These are phyloP conservation scores for Geotrichum bryndzae DNA, from an alignment of 1,139 yeast species.

Conservation along the genomic window DNA sequence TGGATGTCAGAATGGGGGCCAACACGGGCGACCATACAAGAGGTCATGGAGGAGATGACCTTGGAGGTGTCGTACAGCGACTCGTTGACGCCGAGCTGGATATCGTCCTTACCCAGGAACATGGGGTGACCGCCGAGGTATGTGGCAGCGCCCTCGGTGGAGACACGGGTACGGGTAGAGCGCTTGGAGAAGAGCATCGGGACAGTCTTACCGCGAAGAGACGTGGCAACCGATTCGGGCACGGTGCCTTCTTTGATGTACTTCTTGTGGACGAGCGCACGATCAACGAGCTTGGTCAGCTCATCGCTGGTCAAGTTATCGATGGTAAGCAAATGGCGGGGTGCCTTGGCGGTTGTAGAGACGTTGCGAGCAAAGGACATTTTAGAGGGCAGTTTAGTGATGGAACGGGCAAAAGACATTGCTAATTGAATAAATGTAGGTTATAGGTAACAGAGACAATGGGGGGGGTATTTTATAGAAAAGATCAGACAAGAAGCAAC, in stretches of 20 bases:
- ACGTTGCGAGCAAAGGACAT: background rate
- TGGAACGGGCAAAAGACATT: conserved; percentile 3
- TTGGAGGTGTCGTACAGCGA: conserved; percentile 79
- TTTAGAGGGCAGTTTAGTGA: conserved; percentile 1
- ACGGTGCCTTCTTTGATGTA: conserved; percentile 29
- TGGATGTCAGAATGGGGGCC: conserved; percentile 76
- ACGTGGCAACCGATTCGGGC: conserved; percentile 18
- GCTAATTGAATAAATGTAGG: background rate
- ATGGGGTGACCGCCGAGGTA: conserved; percentile 94
- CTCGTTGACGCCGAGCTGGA: conserved; percentile 92
- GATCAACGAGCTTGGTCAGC: conserved; percentile 55
- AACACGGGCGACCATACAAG: conserved; percentile 94
- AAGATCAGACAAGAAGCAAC: background rate
- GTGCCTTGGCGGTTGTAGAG: conserved; percentile 14
- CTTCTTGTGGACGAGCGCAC: conserved; percentile 30
- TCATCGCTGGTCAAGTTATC: conserved; percentile 68
- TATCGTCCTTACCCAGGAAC: conserved; percentile 94
- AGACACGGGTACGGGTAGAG: conserved; percentile 90
- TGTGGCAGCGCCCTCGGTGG: conserved; percentile 90
- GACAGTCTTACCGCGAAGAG: conserved; percentile 70
- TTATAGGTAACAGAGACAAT: background rate
- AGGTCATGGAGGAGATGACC: conserved; percentile 90
- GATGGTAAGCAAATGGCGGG: conserved; percentile 73
- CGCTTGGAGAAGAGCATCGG: conserved; percentile 83
- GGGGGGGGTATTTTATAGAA: background rate